phyloP scores from a whole-genome alignment of 108 stramenopile species.

The Cyclotella cryptica region DNA sequence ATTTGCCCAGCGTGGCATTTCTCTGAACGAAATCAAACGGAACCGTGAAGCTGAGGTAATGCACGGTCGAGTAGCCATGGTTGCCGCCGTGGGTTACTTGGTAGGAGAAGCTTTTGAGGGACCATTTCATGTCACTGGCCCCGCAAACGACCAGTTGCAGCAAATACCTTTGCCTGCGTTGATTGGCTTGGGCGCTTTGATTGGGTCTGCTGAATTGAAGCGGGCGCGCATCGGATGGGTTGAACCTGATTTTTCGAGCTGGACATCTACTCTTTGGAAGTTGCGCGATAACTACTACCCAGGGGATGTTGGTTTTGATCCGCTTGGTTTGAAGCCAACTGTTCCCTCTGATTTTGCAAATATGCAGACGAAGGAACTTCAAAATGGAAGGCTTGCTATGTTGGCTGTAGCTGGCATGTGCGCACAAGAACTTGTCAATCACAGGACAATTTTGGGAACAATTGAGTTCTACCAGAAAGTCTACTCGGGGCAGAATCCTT shows the following conservation, averaged over 20 bases:
- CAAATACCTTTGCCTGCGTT: slow-evolving; percentile 60
- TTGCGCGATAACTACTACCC: slow-evolving; percentile 82
- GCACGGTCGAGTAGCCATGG: slow-evolving; percentile 77
- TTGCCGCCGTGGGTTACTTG: slow-evolving; percentile 62
- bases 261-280: slow-evolving; percentile 51
- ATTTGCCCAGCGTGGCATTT: slow-evolving; percentile 64
- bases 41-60: slow-evolving; percentile 80
- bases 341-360: slow-evolving; percentile 61
- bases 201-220: slow-evolving; percentile 69
- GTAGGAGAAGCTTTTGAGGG: slow-evolving; percentile 53
- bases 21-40: slow-evolving; percentile 64
- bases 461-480: slow-evolving; percentile 66
- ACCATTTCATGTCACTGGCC: slow-evolving; percentile 64
- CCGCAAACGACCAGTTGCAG: slow-evolving; percentile 84
- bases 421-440: slow-evolving; percentile 84
- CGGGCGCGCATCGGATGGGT: slow-evolving; percentile 79
- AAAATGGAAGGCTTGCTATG: slow-evolving; percentile 91
- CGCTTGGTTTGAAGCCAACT: slow-evolving; percentile 78
- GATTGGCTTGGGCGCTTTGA: slow-evolving; percentile 46
- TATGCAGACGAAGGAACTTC: slow-evolving; percentile 87
- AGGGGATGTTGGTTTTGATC: slow-evolving; percentile 90
- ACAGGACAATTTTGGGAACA: slow-evolving; percentile 66
- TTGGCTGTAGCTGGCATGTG: slow-evolving; percentile 77
- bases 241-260: slow-evolving; percentile 57
- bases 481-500: slow-evolving; percentile 58